phyloP scores from a whole-genome alignment of 306 rosid species.

The Phaseolus lunatus region DNA sequence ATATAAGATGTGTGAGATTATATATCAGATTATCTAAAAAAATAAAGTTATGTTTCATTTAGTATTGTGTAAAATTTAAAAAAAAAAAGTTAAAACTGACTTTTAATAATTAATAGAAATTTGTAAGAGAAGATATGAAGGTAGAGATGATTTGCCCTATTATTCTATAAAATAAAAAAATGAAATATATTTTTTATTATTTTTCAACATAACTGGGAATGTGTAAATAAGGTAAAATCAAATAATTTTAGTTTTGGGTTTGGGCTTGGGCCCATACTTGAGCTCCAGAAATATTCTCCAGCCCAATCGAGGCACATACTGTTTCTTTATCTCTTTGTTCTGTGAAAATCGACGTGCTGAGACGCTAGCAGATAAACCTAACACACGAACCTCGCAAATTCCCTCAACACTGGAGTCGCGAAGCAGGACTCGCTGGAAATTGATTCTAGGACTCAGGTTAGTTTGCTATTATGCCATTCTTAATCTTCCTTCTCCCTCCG shows the following conservation, averaged over 20 bases:
- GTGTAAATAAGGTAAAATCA: too few relatives aligned
- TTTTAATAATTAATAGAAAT: too few relatives aligned
- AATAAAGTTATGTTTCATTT: too few relatives aligned
- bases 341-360: not conserved
- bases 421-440: conserved; percentile 2
- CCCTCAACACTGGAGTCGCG: conserved; percentile 16
- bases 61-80: too few relatives aligned
- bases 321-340: not conserved
- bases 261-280: conserved; percentile 4
- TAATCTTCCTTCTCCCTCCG: not conserved
- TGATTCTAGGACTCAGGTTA: not conserved
- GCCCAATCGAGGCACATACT: not conserved
- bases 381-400: conserved; percentile 11
- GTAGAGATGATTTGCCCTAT: too few relatives aligned
- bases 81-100: too few relatives aligned
- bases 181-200: too few relatives aligned
- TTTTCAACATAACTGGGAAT: too few relatives aligned
- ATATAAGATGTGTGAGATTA: too few relatives aligned
- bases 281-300: not conserved
- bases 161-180: too few relatives aligned
- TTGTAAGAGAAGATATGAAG: too few relatives aligned
- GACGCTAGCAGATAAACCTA: conserved; percentile 34
- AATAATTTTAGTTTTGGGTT: not conserved
- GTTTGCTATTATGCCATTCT: not conserved
- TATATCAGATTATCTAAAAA: too few relatives aligned